A percentile compares a stretch with the other conserved stretches of the same genome.
Evolutionary conservation across 2,329 filamentous ascomycete genomes (phyloP).

Genomic region (Fusarium sambucinum): DNA sequence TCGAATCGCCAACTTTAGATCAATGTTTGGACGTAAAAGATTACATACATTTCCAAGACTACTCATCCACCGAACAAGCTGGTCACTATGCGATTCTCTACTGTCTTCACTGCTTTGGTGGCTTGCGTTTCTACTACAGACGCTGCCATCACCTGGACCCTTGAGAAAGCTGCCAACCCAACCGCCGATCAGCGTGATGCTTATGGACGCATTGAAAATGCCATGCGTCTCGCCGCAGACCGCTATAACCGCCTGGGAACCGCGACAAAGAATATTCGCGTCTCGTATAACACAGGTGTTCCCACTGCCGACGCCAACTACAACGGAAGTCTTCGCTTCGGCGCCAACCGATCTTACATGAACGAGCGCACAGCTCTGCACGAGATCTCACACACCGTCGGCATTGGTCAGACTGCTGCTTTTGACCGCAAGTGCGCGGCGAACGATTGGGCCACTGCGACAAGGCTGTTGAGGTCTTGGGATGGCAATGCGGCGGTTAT

Average conservation of each 20-base stretch:
- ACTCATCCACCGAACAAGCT: background rate
- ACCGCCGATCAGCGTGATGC: constrained; percentile 58
- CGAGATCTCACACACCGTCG: constrained; percentile 62
- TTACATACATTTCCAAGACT: no score
- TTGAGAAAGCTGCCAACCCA: constrained; percentile 56
- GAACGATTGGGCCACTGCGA: constrained; percentile 58
- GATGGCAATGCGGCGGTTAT: constrained; percentile 55
- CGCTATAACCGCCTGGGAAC: constrained; percentile 54
- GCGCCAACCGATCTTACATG: constrained; percentile 60
- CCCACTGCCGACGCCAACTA: constrained; percentile 60
- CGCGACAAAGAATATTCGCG: constrained; percentile 55
- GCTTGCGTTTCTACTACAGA: constrained; percentile 51
- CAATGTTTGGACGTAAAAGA: background rate
- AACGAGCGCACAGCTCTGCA: constrained; percentile 62
- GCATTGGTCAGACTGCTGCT: constrained; percentile 58
- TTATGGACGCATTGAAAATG: constrained; percentile 58
- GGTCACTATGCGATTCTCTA: constrained; percentile 52
- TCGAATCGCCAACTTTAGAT: background rate
- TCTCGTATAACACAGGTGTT: constrained; percentile 58
- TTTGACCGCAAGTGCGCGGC: constrained; percentile 56
- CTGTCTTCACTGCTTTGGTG: constrained; percentile 45
- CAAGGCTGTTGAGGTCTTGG: constrained; percentile 55
- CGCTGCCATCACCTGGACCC: constrained; percentile 55
- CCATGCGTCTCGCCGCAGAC: constrained; percentile 56
- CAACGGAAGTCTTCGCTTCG: constrained; percentile 62